Evolutionary conservation across 2,329 filamentous ascomycete species (phyloP), one percentile per base, ranked within the genome.

Genomic region (Aulographum hederae): DNA sequence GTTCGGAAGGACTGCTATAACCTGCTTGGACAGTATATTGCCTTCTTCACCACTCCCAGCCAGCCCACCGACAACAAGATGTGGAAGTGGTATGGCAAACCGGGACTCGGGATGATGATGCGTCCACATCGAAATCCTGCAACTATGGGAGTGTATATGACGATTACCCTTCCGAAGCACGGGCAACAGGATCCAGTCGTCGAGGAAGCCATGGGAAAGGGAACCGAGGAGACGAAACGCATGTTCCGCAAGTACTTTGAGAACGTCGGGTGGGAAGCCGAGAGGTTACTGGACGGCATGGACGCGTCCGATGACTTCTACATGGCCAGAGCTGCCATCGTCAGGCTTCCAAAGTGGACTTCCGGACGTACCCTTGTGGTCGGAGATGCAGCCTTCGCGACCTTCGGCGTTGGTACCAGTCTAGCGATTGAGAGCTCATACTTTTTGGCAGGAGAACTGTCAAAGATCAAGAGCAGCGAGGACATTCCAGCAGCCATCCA

Each of bases 21-120:
- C 14, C 39, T 38, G 13, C 38, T 54, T 11, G 44, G 45, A 10
- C 30, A 52, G 28, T 58, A 53, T 32, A 38, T 41, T 3, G 54
- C 50, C 2, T 61, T 52, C 41, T 63, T 54, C 43, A 57, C 42
- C n/a, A 47, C 60, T 17, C 50, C 51, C 2, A 40, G 42, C 1
- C 34, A 32, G 6, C 20, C 39, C n/a, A 37, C 35, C 1, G 43
- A 51, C 20, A 36, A 42, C 26, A 35, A 27, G 26, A 36, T 34
- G 28, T 21, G 27, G 23, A 30, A 38, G 15, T 43, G 46, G 37
- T 40, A 41, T 32, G 36, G 43, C 33, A 28, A 37, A 4, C 33
- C 35, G 19, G 36, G 44, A 5, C 35, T 38, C 14, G 32, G 31
- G 16, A 35, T 45, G 13, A 34, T 43, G 21, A 34, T 44, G 10